These are phyloP conservation scores for Agaricus blazei DNA, from an alignment of 768 basidiomycete genomes.

Conservation along the genomic window DNA sequence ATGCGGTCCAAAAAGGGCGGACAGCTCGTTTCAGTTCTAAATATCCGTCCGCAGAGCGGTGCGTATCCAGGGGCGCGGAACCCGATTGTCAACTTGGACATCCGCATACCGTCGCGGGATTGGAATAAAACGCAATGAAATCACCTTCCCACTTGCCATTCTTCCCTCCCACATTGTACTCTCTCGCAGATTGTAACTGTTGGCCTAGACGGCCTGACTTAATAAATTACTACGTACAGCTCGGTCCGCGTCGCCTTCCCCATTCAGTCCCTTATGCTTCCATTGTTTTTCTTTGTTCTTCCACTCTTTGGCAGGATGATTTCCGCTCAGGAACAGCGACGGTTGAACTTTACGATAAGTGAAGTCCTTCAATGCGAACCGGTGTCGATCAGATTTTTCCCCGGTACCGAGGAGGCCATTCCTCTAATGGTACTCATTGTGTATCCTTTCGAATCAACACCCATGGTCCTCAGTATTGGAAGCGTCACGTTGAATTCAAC, in stretches of 20 bases:
- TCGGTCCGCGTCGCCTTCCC: conserved; percentile 18
- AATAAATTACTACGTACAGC: conserved; percentile 19
- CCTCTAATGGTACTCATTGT: conserved; percentile 44
- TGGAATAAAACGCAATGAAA: no score
- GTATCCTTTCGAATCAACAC: conserved; percentile 48
- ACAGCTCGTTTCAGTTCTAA: no score
- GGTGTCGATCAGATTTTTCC: conserved; percentile 39
- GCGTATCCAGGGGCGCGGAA: conserved; percentile 1
- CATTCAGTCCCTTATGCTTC: conserved; percentile 20
- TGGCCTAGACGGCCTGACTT: conserved; percentile 26
- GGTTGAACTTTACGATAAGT: conserved; percentile 28
- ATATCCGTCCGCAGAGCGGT: background rate
- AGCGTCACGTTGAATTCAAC: conserved; percentile 27
- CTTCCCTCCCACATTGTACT: conserved; percentile 17
- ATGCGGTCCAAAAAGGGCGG: no score
- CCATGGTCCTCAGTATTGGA: conserved; percentile 42
- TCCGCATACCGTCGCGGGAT: background rate
- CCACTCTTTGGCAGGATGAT: conserved; percentile 22
- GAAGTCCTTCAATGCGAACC: conserved; percentile 48
- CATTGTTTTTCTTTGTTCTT: conserved; percentile 25
- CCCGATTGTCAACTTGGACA: background rate
- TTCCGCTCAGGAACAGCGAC: background rate
- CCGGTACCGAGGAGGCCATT: conserved; percentile 27
- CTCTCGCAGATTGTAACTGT: conserved; percentile 12
- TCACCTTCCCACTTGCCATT: conserved; percentile 1